Evolutionary conservation across 108 stramenopile genomes (phyloP), one percentile per base, ranked within the genome.

Genomic region (Cyclostephanos tholiformis): DNA sequence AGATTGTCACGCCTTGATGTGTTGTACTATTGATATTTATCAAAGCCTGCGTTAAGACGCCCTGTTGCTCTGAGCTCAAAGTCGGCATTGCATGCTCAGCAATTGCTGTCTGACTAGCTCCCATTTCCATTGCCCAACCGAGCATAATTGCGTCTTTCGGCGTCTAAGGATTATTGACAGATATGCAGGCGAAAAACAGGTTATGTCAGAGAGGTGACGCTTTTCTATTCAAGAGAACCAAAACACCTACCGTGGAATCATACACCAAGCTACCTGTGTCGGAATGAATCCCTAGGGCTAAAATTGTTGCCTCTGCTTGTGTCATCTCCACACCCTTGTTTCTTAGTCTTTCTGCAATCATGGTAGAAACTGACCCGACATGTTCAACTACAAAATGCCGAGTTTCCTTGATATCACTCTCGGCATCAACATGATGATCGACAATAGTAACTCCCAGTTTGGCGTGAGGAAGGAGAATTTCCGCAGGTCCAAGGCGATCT

Each of bases 211-310:
- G 55, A 2, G 9, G 59, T 1, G 11, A 57, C 26, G 25, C 8
- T 13, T 32, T 29, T 36, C 12, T 29, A 13, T 22, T 43, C n/a
- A 14, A 25, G 12, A n/a, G 2, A 13, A 57, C 32, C 3, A 25
- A 17, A 20, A 0, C 2, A 75, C 74, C 51, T 66, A 75, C 74
- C 62, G 97, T 95, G 14, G 93, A 93, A 82, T 97, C 97, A 74
- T 87, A 97, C 65, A 92, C 88, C 58, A 97, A 80, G 58, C 88
- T 88, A 12, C 97, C 97, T n/a, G 97, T 97, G 83, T 97, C 97
- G 19, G 90, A 90, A 80, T 96, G 97, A 48, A 97, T 96, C 26
- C 97, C 97, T 39, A 97, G 77, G 9, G 95, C 97, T 67, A 96
- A 65, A 51, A 97, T 79, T 6, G 97, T 97, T 36, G 94, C 91